phyloP scores from a whole-genome alignment of 352 stramenopile species.

The Globisporangium perplexum region DNA sequence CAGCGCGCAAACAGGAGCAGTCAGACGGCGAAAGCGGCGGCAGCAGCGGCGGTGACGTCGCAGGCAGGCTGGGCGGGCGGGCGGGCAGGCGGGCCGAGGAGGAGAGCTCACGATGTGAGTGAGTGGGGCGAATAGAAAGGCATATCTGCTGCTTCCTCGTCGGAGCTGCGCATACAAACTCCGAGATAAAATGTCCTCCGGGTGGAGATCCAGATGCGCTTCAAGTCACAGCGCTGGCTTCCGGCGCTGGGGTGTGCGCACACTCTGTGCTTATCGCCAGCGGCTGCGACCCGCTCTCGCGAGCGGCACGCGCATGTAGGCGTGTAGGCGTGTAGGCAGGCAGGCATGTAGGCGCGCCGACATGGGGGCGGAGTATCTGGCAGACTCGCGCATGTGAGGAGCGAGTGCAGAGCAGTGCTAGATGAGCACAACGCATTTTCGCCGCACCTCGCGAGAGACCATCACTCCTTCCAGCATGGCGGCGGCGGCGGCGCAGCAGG shows the following conservation, averaged over 20 bases:
- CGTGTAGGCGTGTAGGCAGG: background rate
- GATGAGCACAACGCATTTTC: slow-evolving; percentile 2
- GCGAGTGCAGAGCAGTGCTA: no score
- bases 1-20: no score
- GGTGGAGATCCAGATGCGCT: background rate
- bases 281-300: background rate
- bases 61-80: no score
- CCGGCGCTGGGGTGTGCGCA: background rate
- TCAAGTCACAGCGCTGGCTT: background rate
- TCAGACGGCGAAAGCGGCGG: no score
- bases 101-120: background rate
- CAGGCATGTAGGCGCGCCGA: no score
- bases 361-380: no score
- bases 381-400: no score
- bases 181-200: background rate
- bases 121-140: background rate
- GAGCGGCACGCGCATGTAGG: no score
- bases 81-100: background rate
- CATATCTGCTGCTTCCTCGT: background rate
- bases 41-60: no score
- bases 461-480: background rate
- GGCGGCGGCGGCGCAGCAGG: slow-evolving; percentile 8
- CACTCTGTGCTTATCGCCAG: slow-evolving; percentile 12
- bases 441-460: background rate
- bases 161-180: background rate